Conservation (phyloP, 371 early-diverging fungal species). For the Batrachochytrium dendrobatidis region DNA sequence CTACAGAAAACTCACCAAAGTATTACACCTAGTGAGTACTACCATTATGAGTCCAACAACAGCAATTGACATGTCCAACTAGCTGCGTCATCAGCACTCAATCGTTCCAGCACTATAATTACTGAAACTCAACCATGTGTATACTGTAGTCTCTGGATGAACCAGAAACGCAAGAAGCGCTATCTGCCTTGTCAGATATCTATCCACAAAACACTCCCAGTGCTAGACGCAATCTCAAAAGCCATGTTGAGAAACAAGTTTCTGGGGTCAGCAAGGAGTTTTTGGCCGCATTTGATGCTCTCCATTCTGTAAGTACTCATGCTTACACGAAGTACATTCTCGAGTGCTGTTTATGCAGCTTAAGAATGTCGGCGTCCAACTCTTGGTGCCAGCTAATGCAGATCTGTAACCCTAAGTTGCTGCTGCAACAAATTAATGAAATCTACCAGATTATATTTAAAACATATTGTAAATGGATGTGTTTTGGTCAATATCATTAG, state of each 20-base stretch:
- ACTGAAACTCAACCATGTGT: neutral
- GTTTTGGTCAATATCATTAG: constrained; percentile 11
- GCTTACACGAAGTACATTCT: constrained; percentile 49
- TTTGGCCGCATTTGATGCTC: constrained; percentile 52
- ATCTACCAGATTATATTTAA: neutral
- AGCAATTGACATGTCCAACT: too few species aligned
- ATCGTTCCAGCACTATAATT: neutral
- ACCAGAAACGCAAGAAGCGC: constrained; percentile 31
- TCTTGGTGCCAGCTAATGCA: neutral
- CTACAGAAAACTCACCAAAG: constrained; percentile 27
- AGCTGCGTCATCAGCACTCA: too few species aligned
- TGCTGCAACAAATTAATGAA: neutral
- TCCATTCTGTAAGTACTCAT: too few species aligned
- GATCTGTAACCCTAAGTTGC: neutral
- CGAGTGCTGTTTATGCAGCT: neutral
- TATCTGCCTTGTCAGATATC: constrained; percentile 61
- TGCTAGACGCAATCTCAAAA: constrained; percentile 54
- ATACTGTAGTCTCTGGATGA: constrained; percentile 14
- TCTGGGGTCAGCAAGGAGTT: constrained; percentile 56
- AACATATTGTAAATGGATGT: neutral
- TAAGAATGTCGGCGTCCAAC: neutral
- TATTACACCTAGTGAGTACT: neutral
- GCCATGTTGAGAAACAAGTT: constrained; percentile 62
- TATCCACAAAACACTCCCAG: constrained; percentile 50
- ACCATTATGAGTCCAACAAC: neutral